phyloP scores from a whole-genome alignment of 1,284 basidiomycete genomes.

The Pseudozyma pruni region DNA sequence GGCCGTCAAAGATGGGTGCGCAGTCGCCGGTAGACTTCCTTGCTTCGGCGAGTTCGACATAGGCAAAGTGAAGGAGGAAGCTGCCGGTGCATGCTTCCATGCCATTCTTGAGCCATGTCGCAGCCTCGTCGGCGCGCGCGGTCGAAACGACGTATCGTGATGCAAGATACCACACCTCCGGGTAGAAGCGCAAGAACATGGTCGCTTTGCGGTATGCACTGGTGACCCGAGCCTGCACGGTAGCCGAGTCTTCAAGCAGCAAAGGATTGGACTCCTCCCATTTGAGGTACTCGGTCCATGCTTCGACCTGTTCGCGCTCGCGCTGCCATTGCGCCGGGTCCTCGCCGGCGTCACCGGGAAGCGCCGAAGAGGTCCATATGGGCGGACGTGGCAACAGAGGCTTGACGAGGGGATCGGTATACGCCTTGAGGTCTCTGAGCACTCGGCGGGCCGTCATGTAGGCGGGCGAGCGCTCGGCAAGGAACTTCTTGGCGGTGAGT shows the following conservation, averaged over 20 bases:
- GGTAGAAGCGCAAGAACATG: slow-evolving; percentile 90
- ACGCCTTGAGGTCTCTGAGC: slow-evolving; percentile 79
- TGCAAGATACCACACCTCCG: slow-evolving; percentile 96
- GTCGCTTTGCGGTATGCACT: slow-evolving; percentile 88
- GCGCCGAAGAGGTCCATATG: slow-evolving; percentile 46
- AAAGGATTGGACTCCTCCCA: slow-evolving; percentile 97
- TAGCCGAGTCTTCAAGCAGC: slow-evolving; percentile 80
- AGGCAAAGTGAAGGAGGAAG: slow-evolving; percentile 87
- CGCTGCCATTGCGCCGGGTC: slow-evolving; percentile 70
- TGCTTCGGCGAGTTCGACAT: slow-evolving; percentile 83
- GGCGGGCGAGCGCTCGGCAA: slow-evolving; percentile 81
- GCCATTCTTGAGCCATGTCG: slow-evolving; percentile 82
- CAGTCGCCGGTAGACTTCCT: slow-evolving; percentile 68
- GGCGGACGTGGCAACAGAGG: slow-evolving; percentile 60
- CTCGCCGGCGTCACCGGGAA: slow-evolving; percentile 71
- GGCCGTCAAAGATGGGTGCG: slow-evolving; percentile 72
- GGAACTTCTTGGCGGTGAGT: slow-evolving; percentile 94
- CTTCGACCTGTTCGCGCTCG: slow-evolving; percentile 80
- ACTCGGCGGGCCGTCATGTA: slow-evolving; percentile 94
- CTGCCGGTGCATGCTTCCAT: slow-evolving; percentile 88
- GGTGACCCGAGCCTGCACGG: slow-evolving; percentile 77
- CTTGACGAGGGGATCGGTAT: slow-evolving; percentile 71
- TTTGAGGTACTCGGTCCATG: slow-evolving; percentile 91
- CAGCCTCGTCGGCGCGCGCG: slow-evolving; percentile 84
- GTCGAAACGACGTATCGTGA: slow-evolving; percentile 80